phyloP scores from a whole-genome alignment of 2,329 filamentous ascomycete species.

The Ceratocystis eucalypticola region DNA sequence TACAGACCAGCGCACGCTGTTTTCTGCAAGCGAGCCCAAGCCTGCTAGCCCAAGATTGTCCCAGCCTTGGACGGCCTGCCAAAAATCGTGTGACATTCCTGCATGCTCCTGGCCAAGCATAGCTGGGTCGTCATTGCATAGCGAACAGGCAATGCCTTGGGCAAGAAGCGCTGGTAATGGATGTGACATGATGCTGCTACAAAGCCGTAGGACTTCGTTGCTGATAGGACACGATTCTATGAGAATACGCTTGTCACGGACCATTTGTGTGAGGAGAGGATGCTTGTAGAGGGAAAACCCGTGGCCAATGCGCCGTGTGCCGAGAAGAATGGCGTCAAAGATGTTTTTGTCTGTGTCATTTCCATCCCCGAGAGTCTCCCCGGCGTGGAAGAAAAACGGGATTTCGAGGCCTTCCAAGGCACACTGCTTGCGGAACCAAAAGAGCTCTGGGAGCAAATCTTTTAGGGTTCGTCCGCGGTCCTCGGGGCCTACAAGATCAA shows the following conservation, averaged over 20 bases:
- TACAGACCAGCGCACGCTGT: slow-evolving; percentile 78
- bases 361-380: slow-evolving; percentile 68
- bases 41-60: slow-evolving; percentile 82
- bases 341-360: slow-evolving; percentile 65
- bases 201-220: slow-evolving; percentile 74
- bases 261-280: slow-evolving; percentile 73
- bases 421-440: slow-evolving; percentile 88
- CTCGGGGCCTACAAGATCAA: slow-evolving; percentile 83
- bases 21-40: slow-evolving; percentile 76
- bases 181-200: slow-evolving; percentile 61
- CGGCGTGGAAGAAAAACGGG: slow-evolving; percentile 92
- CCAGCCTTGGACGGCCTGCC: slow-evolving; percentile 83
- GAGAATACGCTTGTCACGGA: slow-evolving; percentile 77
- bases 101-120: slow-evolving; percentile 72
- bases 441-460: slow-evolving; percentile 69
- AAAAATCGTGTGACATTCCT: slow-evolving; percentile 85
- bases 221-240: slow-evolving; percentile 84
- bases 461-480: slow-evolving; percentile 61
- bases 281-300: slow-evolving; percentile 84
- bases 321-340: slow-evolving; percentile 77
- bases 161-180: slow-evolving; percentile 73
- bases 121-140: slow-evolving; percentile 85
- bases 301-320: slow-evolving; percentile 79
- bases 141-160: slow-evolving; percentile 66
- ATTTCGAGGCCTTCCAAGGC: slow-evolving; percentile 63